Conservation (phyloP, 2,329 filamentous ascomycete species). For the Trichoderma sp. region DNA sequence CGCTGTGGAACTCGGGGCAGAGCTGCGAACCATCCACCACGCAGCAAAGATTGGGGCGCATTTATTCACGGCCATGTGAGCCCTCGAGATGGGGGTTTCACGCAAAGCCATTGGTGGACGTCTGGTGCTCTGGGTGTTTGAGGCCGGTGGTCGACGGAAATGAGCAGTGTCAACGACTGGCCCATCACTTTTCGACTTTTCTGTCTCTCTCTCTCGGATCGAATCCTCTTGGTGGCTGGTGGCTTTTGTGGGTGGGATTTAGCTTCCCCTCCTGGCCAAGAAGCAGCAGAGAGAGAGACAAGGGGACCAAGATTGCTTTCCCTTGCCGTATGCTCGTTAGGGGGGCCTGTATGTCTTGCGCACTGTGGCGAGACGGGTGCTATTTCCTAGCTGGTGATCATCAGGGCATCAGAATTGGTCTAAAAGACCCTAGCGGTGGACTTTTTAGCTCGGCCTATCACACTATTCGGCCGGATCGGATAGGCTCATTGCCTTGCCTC, state of each 20-base stretch:
- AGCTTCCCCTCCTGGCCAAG: neutral
- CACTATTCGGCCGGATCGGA: constrained; percentile 22
- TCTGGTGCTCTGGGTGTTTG: constrained; percentile 5
- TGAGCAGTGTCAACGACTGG: constrained; percentile 2
- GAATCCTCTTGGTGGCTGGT: neutral
- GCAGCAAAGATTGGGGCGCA: constrained; percentile 31
- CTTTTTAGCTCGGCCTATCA: constrained; percentile 4
- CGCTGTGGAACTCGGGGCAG: neutral
- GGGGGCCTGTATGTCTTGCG: neutral
- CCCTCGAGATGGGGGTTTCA: constrained; percentile 1
- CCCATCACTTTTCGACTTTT: neutral
- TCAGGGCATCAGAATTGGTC: constrained; percentile 16
- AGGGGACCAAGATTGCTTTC: neutral
- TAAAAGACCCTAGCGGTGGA: constrained; percentile 7
- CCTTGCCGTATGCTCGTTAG: neutral
- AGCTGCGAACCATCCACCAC: constrained; percentile 7
- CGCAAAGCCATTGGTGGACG: constrained; percentile 8
- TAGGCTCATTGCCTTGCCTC: neutral
- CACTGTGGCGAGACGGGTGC: constrained; percentile 21
- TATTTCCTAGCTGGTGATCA: constrained; percentile 23
- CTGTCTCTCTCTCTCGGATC: neutral
- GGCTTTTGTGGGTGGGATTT: neutral
- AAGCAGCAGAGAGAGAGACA: neutral
- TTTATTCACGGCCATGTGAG: constrained; percentile 34
- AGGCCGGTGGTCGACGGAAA: neutral